phyloP scores from a whole-genome alignment of 495 filamentous ascomycete genomes.

The Tricharina praecox region DNA sequence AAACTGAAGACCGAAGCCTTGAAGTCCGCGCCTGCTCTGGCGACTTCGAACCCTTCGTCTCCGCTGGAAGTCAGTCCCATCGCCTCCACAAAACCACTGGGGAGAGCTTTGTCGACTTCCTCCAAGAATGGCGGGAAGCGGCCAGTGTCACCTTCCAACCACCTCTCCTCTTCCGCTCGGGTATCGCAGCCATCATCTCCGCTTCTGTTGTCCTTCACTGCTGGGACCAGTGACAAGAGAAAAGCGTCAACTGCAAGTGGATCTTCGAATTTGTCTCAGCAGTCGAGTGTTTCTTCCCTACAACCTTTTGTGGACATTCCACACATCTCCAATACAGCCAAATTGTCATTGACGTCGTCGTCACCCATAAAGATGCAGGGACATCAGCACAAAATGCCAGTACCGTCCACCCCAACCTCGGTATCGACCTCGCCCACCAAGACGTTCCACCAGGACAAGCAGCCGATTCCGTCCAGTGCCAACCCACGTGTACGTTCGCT shows the following conservation, averaged over 20 bases:
- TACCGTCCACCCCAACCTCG: conserved; percentile 17
- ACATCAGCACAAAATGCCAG: conserved; percentile 10
- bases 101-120: conserved; percentile 59
- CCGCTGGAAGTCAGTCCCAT: conserved; percentile 79
- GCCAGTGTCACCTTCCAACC: conserved; percentile 66
- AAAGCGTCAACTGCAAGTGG: conserved; percentile 45
- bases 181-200: conserved; percentile 89
- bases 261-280: conserved; percentile 65
- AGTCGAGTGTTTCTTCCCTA: conserved; percentile 46
- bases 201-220: conserved; percentile 73
- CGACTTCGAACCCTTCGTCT: conserved; percentile 33
- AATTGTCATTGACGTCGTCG: conserved; percentile 39
- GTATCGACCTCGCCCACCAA: conserved; percentile 24
- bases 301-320: conserved; percentile 49
- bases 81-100: conserved; percentile 55
- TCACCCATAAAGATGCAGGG: conserved; percentile 59
- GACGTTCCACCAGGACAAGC: conserved; percentile 16
- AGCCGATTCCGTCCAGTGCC: conserved; percentile 4
- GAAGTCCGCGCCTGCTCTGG: conserved; percentile 31
- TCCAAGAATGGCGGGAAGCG: conserved; percentile 44
- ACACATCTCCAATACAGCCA: conserved; percentile 37
- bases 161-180: conserved; percentile 69
- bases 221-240: conserved; percentile 36
- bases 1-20: conserved; percentile 80
- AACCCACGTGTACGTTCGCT: conserved; percentile 60